Base-by-base conservation (phyloP, 192 early-diverging fungal genomes). In the Spizellomyces sp. region DNA sequence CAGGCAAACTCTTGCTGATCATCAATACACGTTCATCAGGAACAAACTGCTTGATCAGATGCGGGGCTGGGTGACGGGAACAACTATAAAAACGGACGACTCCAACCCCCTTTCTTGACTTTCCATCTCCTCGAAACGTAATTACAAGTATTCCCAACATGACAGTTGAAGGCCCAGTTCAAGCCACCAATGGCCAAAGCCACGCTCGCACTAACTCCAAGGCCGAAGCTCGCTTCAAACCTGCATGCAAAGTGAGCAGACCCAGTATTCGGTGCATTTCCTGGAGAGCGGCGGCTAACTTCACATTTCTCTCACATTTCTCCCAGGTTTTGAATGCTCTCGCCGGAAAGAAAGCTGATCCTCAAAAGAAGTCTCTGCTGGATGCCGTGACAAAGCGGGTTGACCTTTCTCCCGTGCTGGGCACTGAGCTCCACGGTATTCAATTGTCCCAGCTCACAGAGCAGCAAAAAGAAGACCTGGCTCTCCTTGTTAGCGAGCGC, bases 341-440 rank as follows among this genome's bases (percentile, higher is more conserved):
- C 50, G 52, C 74, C 10, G 87, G 79, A 9, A 67, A 77, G 14
- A 74, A 72, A 19, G 87, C 73, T 22, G 87, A 90, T 67, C 81
- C 85, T 15, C 78, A 78, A 43, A 87, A 86, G 70, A 77, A 74
- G 50, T 82, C 85, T 5, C 82, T 90, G 19, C 76, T 87, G 64
- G 75, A 73, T 47, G 83, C 79, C 36, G 83, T 84, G 12, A 79
- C 77, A 64, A 85, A 87, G 68, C 63, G 79, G 41, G 78, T 83
- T 67, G 82, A 90, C 47, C 74, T 81, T 62, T 77, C 86, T 1
- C 88, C 85, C 43, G 72, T 74, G 62, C 81, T 91, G 62, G 89
- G 90, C 54, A 90, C 86, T 36, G 90, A 91, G 75, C 66, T 91
- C n/a, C 81, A 79, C 45, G 84, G 88, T 45, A 56, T 90, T 44